These are phyloP conservation scores for Chloromonas sp. DNA, from an alignment of 163 green algal genomes.

Conservation along the genomic window DNA sequence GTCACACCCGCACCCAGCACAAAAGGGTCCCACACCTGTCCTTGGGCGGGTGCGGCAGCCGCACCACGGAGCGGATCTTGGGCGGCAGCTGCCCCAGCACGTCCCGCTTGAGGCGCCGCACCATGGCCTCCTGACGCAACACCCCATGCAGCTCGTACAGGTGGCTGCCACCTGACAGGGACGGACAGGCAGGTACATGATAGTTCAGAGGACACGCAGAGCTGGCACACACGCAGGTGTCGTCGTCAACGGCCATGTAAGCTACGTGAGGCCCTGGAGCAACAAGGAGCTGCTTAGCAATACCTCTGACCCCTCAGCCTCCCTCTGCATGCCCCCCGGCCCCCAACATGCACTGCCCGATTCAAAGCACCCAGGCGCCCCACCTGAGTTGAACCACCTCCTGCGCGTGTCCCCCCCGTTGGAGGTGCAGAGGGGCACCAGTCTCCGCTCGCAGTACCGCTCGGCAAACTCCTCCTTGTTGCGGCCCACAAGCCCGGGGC, in stretches of 20 bases:
- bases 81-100: slow-evolving; percentile 86
- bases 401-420: slow-evolving; percentile 1
- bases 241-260: no score
- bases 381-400: slow-evolving; percentile 53
- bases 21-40: not conserved
- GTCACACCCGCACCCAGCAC: no score
- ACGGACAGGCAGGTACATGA: not conserved
- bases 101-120: slow-evolving; percentile 88
- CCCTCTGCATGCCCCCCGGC: not conserved
- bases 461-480: slow-evolving; percentile 70
- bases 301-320: not conserved
- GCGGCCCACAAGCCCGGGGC: slow-evolving; percentile 66
- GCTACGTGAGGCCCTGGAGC: no score
- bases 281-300: not conserved
- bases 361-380: not conserved
- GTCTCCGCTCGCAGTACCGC: slow-evolving; percentile 79
- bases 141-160: slow-evolving; percentile 85
- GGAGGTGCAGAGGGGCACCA: slow-evolving; percentile 43
- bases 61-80: slow-evolving; percentile 76
- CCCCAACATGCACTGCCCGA: not conserved
- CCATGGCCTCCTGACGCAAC: slow-evolving; percentile 85
- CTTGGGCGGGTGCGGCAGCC: slow-evolving; percentile 32
- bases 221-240: no score
- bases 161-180: slow-evolving; percentile 38
- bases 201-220: not conserved